A percentile compares a stretch with the other conserved stretches of the same genome.
These are phyloP conservation scores for Dictyostelium capitatum DNA, from an alignment of 78 protist species.

Conservation along the genomic window DNA sequence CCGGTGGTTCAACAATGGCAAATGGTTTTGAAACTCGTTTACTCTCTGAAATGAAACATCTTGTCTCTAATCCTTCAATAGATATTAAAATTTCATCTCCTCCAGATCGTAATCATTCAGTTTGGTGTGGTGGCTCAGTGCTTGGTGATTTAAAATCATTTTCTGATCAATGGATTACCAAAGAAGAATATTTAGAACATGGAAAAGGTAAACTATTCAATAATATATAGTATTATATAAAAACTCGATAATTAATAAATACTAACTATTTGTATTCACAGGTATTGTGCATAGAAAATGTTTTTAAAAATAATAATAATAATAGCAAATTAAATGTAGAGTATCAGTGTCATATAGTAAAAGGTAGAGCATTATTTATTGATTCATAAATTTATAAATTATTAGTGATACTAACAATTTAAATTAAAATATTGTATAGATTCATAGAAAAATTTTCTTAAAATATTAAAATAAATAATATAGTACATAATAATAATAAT, in stretches of 20 bases:
- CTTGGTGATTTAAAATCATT: constrained; percentile 94
- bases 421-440: no score
- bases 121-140: constrained; percentile 95
- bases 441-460: no score
- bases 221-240: constrained; percentile 78
- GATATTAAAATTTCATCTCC: constrained; percentile 90
- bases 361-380: no score
- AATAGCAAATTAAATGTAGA: background rate
- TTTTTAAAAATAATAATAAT: background rate
- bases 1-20: constrained; percentile 96
- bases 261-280: no score
- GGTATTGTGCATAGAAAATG: constrained; percentile 8
- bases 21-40: constrained; percentile 92
- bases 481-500: no score
- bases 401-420: no score
- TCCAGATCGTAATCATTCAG: constrained; percentile 88
- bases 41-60: constrained; percentile 72
- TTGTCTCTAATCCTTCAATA: constrained; percentile 76
- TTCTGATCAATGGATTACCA: constrained; percentile 93
- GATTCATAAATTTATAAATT: no score
- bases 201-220: constrained; percentile 88
- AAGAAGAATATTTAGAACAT: constrained; percentile 88
- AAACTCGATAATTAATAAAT: no score
- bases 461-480: no score
- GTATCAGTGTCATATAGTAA: no score